Evolutionary conservation across 2,329 filamentous ascomycete species (phyloP), one percentile per base, ranked within the genome.

Genomic region (Verticillium nubilum): DNA sequence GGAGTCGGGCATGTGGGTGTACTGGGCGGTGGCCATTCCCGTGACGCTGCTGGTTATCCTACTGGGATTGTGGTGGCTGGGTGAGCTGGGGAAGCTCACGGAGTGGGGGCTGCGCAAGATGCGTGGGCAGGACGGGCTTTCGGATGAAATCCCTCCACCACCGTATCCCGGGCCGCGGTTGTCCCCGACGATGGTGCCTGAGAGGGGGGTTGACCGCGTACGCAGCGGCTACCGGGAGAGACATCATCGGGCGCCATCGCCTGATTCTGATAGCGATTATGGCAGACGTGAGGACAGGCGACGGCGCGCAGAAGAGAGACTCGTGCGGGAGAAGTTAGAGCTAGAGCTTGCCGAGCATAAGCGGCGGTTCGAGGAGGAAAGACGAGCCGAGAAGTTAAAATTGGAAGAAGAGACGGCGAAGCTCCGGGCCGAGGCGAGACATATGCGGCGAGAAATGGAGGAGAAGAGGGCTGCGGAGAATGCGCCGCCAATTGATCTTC

Each of bases 11-110:
- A 79, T 82, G 67, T 79, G 78, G 76, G 65, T 77, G 3, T 84
- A 80, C 67, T 84, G 80, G 80, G 74, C 71, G 2, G 72, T 76
- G 0, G 78, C 80, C 2, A 59, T 83, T 12, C 79, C 79, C 1
- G 69, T 82, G 3, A 82, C 80, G 0, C 56, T 76, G 0, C 59
- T 72, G 2, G 72, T 80, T 27, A 72, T 81, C 29, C 58, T 73
- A 6, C 55, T 71, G 3, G 76, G 76, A 0, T 66, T 80, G 3
- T 73, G 73, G 69, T 78, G 75, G 68, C 78, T 77, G 65, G 75
- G 74, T 6, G 76, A 79, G 63, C 65, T 80, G 52, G 70, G 71
- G 25, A 74, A 72, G 60, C 59, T 74, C 23, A 35, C 54, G 3
- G 19, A 23, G 31, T 56, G 54, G 54, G 29, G 15, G 23, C 25